phyloP scores from a whole-genome alignment of 805 yeast genomes.

The Wickerhamiella allomyrinae region DNA sequence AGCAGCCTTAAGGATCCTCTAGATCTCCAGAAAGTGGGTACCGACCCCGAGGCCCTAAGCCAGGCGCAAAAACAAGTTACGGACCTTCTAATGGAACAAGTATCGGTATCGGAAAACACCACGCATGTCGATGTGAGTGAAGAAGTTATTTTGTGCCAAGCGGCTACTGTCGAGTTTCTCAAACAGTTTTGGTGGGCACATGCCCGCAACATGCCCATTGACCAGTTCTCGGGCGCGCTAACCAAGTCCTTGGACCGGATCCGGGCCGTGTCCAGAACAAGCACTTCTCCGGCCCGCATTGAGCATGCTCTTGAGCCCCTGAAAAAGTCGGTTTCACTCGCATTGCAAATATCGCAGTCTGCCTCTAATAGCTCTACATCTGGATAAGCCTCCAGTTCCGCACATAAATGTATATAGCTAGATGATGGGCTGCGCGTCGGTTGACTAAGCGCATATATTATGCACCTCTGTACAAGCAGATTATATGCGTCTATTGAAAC shows the following conservation, averaged over 20 bases:
- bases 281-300: neutral
- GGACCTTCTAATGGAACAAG: slow-evolving; percentile 7
- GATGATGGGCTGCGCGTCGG: too few species aligned
- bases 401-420: too few species aligned
- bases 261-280: slow-evolving; percentile 2
- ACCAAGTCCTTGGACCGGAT: slow-evolving; percentile 11
- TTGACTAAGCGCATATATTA: too few species aligned
- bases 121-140: slow-evolving; percentile 28
- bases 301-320: neutral
- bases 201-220: slow-evolving; percentile 26
- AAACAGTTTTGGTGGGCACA: slow-evolving; percentile 51
- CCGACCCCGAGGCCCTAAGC: slow-evolving; percentile 8
- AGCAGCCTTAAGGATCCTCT: slow-evolving; percentile 23
- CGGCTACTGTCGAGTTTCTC: slow-evolving; percentile 60
- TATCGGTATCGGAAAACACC: neutral
- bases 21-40: slow-evolving; percentile 65
- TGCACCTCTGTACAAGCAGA: too few species aligned
- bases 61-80: slow-evolving; percentile 7
- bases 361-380: too few species aligned
- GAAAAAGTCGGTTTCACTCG: neutral
- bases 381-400: too few species aligned
- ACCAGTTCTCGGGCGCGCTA: slow-evolving; percentile 7
- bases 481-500: too few species aligned
- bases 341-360: too few species aligned
- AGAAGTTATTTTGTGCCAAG: slow-evolving; percentile 45